Base-by-base conservation (phyloP, 192 early-diverging fungal genomes). In the Backusella luteola region DNA sequence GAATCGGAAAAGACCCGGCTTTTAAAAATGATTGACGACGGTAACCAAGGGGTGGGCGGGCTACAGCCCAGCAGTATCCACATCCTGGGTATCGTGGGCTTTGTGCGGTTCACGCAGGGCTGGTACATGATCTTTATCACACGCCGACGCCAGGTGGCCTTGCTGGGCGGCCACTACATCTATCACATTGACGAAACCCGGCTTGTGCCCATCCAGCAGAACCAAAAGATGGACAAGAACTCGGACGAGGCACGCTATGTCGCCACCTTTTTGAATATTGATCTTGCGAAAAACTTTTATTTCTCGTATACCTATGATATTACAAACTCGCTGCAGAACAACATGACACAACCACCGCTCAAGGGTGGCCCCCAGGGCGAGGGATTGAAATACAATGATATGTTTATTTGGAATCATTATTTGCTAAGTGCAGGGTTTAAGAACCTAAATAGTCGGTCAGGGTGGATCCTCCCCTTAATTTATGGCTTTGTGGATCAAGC, bases 401-500 rank as follows among this genome's bases (percentile, higher is more conserved):
- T 98, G 94, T 98, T 99, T 88, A 91, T 97, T 15, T 99, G 97
- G 97, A 99, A 98, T 84, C 86, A 92, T 79, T 90, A 91, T 76
- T 81, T 95, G 19, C 77, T 94, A 21, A 81, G 87, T 67, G 81
- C 83, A 26, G 93, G 88, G 3, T 94, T 95, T 76, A 84, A 86
- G 49, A 83, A 87, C 67, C 69, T 95, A 36, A 89, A 86, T 21
- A 87, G 85, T 73, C 85, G 92, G 49, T 89, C 90, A 12, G 87
- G 89, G 23, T 97, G 94, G 94, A 88, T 90, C 11, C 76, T 97
- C 32, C 93, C 92, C 0, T 84, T 95, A 69, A 95, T 98, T 74
- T 92, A 98, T 80, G 98, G 98, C 6, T 99, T 97, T 79, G 95
- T 98, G n/a, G 96, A 98, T 77, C 98, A 99, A 86, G 93, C 96